Conservation (phyloP, 169 alveolate species). For the Plasmodium knowlesi region DNA sequence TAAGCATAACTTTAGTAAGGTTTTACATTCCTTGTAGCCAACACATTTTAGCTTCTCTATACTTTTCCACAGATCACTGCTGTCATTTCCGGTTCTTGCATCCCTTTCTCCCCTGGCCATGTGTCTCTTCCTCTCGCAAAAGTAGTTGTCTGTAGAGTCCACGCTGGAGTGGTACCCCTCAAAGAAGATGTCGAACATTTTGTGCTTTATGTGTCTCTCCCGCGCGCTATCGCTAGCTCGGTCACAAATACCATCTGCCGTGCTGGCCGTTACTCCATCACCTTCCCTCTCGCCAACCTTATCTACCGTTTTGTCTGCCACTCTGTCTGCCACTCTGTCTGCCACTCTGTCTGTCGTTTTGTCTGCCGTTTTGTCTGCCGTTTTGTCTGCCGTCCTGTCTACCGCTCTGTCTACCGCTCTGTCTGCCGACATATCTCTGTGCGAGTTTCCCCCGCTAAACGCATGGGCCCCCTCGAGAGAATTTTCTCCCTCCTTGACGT, state of each 20-base stretch:
- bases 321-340: background rate
- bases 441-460: background rate
- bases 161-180: constrained; percentile 32
- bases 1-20: constrained; percentile 39
- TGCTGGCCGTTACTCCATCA: background rate
- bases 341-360: background rate
- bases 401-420: background rate
- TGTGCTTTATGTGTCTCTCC: background rate
- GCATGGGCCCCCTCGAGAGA: background rate
- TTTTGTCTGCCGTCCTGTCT: background rate
- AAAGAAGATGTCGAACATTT: constrained; percentile 26
- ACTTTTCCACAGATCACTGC: background rate
- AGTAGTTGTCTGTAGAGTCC: constrained; percentile 34
- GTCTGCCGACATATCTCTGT: too few species aligned
- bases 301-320: background rate
- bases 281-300: background rate
- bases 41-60: constrained; percentile 25
- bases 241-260: background rate
- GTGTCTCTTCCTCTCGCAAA: constrained; percentile 1
- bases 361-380: background rate
- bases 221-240: background rate
- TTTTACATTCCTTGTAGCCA: constrained; percentile 57
- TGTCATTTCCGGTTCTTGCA: background rate
- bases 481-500: background rate
- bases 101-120: background rate